Evolutionary conservation across 352 stramenopile species (phyloP).

Genomic region (Phytophthora pseudosyringae): DNA sequence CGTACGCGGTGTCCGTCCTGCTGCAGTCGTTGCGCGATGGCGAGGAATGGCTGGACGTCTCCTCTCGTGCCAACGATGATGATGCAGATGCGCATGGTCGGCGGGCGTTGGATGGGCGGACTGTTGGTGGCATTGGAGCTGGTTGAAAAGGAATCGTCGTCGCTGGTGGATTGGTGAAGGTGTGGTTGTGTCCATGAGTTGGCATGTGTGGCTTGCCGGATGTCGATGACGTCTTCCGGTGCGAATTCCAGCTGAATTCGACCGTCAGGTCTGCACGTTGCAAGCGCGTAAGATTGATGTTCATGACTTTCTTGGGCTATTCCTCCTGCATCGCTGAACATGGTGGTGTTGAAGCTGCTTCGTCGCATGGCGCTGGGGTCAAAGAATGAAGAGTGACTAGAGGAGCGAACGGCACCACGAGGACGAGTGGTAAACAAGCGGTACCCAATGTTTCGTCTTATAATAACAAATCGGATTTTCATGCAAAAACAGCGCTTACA

Average conservation of each 20-base stretch:
- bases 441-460: too few relatives aligned
- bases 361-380: background rate
- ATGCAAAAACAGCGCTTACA: conserved; percentile 8
- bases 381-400: conserved; percentile 8
- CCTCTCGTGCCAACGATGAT: conserved; percentile 79
- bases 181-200: background rate
- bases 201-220: background rate
- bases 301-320: background rate
- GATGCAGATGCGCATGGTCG: conserved; percentile 61
- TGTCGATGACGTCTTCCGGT: conserved; percentile 28
- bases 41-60: conserved; percentile 78
- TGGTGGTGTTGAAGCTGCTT: conserved; percentile 1
- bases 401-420: background rate
- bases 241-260: conserved; percentile 46
- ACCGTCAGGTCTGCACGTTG: conserved; percentile 29
- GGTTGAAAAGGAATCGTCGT: background rate
- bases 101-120: conserved; percentile 19
- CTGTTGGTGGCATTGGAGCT: background rate
- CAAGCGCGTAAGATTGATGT: conserved; percentile 24
- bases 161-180: background rate
- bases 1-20: conserved; percentile 87
- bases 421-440: conserved; percentile 16
- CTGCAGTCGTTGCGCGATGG: conserved; percentile 76
- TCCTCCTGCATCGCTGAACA: background rate
- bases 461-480: conserved; percentile 13